These are phyloP conservation scores for Begonia peltatifolia DNA, from an alignment of 306 rosid genomes.

Conservation along the genomic window DNA sequence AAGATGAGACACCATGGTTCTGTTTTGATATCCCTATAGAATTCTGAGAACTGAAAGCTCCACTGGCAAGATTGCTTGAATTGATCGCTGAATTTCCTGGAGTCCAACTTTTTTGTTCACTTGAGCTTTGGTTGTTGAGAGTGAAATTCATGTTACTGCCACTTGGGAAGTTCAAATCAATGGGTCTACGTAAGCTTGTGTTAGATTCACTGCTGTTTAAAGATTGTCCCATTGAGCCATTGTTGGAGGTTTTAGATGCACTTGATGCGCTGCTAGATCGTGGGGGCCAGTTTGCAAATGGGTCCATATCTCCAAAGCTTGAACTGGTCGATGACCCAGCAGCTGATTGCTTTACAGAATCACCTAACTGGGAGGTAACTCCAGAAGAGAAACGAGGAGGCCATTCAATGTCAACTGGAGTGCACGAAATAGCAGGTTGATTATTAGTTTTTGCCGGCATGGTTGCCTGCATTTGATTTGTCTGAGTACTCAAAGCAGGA, in stretches of 20 bases:
- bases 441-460: slow-evolving; percentile 28
- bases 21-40: slow-evolving; percentile 52
- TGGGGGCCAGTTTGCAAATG: slow-evolving; percentile 95
- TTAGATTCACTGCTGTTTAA: slow-evolving; percentile 28
- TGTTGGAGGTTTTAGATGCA: slow-evolving; percentile 39
- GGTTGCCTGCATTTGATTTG: slow-evolving; percentile 22
- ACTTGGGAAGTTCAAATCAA: slow-evolving; percentile 32
- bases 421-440: slow-evolving; percentile 50
- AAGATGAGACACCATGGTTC: slow-evolving; percentile 32
- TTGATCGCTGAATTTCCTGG: slow-evolving; percentile 27
- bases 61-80: slow-evolving; percentile 24
- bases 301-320: slow-evolving; percentile 49
- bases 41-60: slow-evolving; percentile 24
- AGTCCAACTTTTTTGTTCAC: slow-evolving; percentile 27
- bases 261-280: slow-evolving; percentile 48
- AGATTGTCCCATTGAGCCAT: slow-evolving; percentile 34
- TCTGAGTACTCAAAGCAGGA: slow-evolving; percentile 22
- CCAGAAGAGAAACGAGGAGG: slow-evolving; percentile 54
- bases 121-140: slow-evolving; percentile 30
- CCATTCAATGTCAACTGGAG: slow-evolving; percentile 89
- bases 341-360: slow-evolving; percentile 34
- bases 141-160: slow-evolving; percentile 36
- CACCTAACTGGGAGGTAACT: slow-evolving; percentile 31
- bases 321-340: slow-evolving; percentile 47
- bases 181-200: slow-evolving; percentile 35